These are phyloP conservation scores for Fusarium verticillioides DNA, from an alignment of 2,329 filamentous ascomycete genomes.

Conservation along the genomic window DNA sequence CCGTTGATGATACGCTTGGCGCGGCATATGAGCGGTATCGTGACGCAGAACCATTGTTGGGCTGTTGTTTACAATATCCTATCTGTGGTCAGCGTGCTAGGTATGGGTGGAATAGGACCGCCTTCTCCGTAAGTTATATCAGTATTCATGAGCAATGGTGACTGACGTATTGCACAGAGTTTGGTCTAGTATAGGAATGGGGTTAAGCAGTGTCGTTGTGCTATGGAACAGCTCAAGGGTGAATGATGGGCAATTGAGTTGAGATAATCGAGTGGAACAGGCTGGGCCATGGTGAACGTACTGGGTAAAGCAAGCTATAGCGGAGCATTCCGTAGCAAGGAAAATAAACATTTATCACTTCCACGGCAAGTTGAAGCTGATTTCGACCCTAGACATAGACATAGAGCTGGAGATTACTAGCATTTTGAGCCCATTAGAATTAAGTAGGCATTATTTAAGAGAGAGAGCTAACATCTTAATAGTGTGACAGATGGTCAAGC, in stretches of 20 bases:
- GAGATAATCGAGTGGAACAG: rapidly evolving
- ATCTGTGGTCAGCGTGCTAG: background rate
- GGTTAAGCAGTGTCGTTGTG: rapidly evolving
- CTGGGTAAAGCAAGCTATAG: rapidly evolving
- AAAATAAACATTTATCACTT: background rate
- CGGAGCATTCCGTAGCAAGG: background rate
- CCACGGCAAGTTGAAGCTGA: too few relatives aligned
- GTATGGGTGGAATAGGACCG: rapidly evolving
- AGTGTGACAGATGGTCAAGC: too few relatives aligned
- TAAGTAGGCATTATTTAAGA: too few relatives aligned
- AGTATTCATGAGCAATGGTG: background rate
- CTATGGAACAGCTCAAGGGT: background rate
- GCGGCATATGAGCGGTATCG: background rate
- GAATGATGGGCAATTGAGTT: too few relatives aligned
- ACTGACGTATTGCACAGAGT: background rate
- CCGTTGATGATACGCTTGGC: background rate
- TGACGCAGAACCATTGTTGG: background rate
- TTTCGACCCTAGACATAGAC: too few relatives aligned
- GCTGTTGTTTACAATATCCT: background rate
- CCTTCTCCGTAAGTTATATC: background rate
- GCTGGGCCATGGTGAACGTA: rapidly evolving
- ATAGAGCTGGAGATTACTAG: too few relatives aligned
- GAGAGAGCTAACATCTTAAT: too few relatives aligned
- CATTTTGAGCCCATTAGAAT: too few relatives aligned
- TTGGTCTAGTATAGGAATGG: background rate